Percentiles rank a stretch among this genome's conserved stretches.
Evolutionary conservation across 306 rosid genomes (phyloP).

Genomic region (Vicia villosa): DNA sequence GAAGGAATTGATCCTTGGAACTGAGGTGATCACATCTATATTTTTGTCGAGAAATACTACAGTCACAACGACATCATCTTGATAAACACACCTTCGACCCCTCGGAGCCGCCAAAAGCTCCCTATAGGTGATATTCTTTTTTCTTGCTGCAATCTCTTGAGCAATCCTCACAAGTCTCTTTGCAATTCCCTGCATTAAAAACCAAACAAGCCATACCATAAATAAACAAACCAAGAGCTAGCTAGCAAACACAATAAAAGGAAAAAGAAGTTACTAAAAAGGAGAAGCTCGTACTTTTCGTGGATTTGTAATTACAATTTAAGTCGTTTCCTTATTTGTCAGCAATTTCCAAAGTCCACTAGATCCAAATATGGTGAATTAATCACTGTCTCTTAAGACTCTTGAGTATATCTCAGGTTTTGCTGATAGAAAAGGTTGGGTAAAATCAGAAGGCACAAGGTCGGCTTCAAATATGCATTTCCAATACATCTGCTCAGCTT

Average conservation of each 20-base stretch:
- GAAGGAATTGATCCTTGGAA: not conserved
- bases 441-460: not conserved
- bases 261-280: not conserved
- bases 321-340: not conserved
- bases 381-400: not conserved
- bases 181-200: constrained; percentile 1
- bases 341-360: not conserved
- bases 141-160: not conserved
- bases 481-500: constrained; percentile 45
- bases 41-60: not conserved
- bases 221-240: not conserved
- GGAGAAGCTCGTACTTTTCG: not conserved
- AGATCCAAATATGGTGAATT: not conserved
- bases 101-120: not conserved
- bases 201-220: not conserved
- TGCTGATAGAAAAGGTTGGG: not conserved
- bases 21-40: not conserved
- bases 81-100: not conserved
- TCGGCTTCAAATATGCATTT: not conserved
- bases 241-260: not conserved
- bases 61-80: not conserved
- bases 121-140: not conserved
- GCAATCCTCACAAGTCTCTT: not conserved
- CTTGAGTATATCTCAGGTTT: not conserved
- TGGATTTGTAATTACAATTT: not conserved